These are phyloP conservation scores for Syzygium oleosum DNA, from an alignment of 345 rosid genomes.

Conservation along the genomic window DNA sequence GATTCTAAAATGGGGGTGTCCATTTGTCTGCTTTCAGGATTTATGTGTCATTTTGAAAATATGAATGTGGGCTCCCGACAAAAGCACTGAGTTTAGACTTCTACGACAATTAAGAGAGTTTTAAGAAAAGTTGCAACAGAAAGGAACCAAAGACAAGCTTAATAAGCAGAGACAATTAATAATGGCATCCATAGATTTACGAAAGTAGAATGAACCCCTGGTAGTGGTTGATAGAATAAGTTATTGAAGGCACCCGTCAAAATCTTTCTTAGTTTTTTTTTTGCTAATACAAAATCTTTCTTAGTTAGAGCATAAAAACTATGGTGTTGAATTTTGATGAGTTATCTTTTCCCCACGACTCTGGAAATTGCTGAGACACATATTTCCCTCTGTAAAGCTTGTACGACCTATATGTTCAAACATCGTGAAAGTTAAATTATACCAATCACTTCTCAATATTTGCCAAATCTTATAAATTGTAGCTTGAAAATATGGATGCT, in stretches of 20 bases:
- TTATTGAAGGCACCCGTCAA: too few relatives aligned
- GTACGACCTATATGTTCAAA: neutral
- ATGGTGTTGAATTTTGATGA: too few relatives aligned
- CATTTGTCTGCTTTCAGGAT: neutral
- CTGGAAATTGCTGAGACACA: neutral
- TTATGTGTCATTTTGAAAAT: neutral
- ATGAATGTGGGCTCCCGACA: neutral
- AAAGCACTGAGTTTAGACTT: neutral
- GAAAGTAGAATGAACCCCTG: neutral
- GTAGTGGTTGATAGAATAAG: too few relatives aligned
- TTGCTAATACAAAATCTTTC: too few relatives aligned
- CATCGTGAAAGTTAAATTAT: accelerated
- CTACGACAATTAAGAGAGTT: neutral
- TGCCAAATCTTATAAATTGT: neutral
- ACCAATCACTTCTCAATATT: neutral
- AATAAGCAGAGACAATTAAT: neutral
- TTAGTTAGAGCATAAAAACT: too few relatives aligned
- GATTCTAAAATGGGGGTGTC: neutral
- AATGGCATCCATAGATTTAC: neutral
- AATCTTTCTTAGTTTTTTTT: too few relatives aligned
- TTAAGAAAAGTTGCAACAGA: neutral
- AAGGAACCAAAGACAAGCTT: neutral
- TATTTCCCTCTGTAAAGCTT: neutral
- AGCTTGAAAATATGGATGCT: neutral
- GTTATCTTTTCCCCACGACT: too few relatives aligned